phyloP scores from a whole-genome alignment of 768 basidiomycete genomes.

The Lentinula lateritia region DNA sequence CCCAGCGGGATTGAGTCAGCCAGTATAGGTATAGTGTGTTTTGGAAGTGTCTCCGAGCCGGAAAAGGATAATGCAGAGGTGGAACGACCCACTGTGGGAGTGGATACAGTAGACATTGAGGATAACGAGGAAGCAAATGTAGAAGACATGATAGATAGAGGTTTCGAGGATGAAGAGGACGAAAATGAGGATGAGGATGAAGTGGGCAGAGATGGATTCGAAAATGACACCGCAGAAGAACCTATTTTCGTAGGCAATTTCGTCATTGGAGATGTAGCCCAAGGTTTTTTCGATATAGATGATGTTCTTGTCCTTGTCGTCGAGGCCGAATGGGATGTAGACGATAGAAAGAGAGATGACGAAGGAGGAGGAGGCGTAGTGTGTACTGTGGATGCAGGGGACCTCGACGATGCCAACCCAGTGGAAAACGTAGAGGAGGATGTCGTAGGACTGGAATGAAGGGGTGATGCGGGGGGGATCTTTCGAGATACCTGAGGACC shows the following conservation, averaged over 20 bases:
- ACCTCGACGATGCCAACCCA: not conserved
- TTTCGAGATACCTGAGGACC: not conserved
- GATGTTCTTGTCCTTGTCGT: not conserved
- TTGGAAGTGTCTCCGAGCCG: not conserved
- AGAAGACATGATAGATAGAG: not conserved
- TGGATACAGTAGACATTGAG: not conserved
- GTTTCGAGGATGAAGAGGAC: not conserved
- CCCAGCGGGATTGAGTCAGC: not conserved
- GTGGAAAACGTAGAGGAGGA: not conserved
- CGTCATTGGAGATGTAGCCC: not conserved
- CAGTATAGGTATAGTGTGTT: not conserved
- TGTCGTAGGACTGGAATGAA: not conserved
- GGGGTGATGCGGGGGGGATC: not conserved
- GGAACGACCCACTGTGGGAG: not conserved
- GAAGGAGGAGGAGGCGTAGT: not conserved
- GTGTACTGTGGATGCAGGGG: not conserved
- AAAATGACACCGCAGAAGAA: too few species aligned
- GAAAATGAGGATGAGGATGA: not conserved
- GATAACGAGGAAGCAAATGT: not conserved
- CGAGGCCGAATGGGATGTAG: not conserved
- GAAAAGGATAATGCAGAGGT: not conserved
- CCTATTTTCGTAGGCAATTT: too few species aligned
- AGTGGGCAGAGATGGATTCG: too few species aligned
- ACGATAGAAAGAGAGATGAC: not conserved
- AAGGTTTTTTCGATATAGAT: not conserved